Conservation (phyloP, 1,284 basidiomycete genomes). For the Fomitiporia mediterranea region DNA sequence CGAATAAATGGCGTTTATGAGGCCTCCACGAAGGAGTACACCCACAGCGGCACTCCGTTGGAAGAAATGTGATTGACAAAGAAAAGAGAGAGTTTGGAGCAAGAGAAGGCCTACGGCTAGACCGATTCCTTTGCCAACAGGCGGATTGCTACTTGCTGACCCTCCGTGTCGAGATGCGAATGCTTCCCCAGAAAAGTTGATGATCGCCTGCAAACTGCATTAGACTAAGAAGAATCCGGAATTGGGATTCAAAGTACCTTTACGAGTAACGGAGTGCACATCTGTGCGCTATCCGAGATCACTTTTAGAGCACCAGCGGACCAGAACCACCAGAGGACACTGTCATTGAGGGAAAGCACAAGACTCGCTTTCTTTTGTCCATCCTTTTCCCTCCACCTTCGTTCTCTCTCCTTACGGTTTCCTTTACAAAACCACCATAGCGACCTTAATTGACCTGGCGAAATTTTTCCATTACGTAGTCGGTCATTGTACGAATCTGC, state of each 20-base stretch:
- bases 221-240: not conserved
- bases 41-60: conserved; percentile 69
- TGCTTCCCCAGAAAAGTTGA: conserved; percentile 68
- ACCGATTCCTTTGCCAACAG: conserved; percentile 71
- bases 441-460: conserved; percentile 44
- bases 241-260: conserved; percentile 39
- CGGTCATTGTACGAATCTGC: conserved; percentile 70
- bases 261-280: conserved; percentile 77
- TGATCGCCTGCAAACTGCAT: conserved; percentile 50
- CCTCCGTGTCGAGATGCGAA: conserved; percentile 51
- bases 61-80: conserved; percentile 80
- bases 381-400: conserved; percentile 57
- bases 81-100: conserved; percentile 65
- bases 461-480: conserved; percentile 59
- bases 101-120: conserved; percentile 66
- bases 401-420: conserved; percentile 48
- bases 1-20: conserved; percentile 87
- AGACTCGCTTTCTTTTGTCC: conserved; percentile 70
- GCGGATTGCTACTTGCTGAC: conserved; percentile 39
- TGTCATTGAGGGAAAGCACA: conserved; percentile 73
- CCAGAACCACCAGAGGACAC: conserved; percentile 83
- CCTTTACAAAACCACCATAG: conserved; percentile 62
- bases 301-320: conserved; percentile 73
- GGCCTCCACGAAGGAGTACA: conserved; percentile 79
- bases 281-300: conserved; percentile 63